These are phyloP conservation scores for Pythium chondricola DNA, from an alignment of 352 stramenopile species.

Conservation along the genomic window DNA sequence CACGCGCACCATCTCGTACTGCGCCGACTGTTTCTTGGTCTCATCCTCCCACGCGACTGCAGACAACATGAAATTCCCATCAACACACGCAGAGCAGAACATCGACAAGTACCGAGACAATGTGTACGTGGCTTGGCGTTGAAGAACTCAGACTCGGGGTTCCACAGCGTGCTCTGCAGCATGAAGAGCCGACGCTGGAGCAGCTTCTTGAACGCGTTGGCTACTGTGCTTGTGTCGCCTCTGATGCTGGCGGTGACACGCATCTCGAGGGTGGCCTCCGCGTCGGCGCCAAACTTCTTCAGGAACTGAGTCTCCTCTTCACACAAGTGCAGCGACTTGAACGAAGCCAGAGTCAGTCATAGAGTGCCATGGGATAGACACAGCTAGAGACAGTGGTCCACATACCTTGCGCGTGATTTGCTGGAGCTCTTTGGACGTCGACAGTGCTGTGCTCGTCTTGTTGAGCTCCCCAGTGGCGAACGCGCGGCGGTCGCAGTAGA, in stretches of 20 bases:
- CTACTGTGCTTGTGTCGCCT: constrained; percentile 7
- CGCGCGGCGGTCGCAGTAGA: constrained; percentile 45
- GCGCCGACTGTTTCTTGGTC: constrained; percentile 21
- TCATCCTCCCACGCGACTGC: constrained; percentile 45
- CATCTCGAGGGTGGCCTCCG: constrained; percentile 25
- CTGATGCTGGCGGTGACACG: background rate
- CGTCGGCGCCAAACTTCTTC: constrained; percentile 44
- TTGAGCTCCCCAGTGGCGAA: constrained; percentile 15
- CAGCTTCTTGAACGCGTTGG: constrained; percentile 33
- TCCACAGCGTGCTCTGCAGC: constrained; percentile 66
- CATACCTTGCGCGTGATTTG: constrained; percentile 56
- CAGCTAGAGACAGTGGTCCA: background rate
- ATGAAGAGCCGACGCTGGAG: constrained; percentile 63
- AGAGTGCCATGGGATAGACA: too few relatives aligned
- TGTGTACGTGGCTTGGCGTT: constrained; percentile 38
- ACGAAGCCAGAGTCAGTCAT: background rate
- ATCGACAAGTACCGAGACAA: background rate
- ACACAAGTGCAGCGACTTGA: constrained; percentile 48
- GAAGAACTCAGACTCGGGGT: constrained; percentile 54
- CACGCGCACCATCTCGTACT: constrained; percentile 24
- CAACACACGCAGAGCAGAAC: background rate
- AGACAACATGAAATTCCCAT: background rate
- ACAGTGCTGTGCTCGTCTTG: constrained; percentile 15
- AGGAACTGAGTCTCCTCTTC: constrained; percentile 54
- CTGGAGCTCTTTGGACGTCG: constrained; percentile 29